Base-by-base conservation (phyloP, 495 filamentous ascomycete species). In the Aspergillus egyptiacus region DNA sequence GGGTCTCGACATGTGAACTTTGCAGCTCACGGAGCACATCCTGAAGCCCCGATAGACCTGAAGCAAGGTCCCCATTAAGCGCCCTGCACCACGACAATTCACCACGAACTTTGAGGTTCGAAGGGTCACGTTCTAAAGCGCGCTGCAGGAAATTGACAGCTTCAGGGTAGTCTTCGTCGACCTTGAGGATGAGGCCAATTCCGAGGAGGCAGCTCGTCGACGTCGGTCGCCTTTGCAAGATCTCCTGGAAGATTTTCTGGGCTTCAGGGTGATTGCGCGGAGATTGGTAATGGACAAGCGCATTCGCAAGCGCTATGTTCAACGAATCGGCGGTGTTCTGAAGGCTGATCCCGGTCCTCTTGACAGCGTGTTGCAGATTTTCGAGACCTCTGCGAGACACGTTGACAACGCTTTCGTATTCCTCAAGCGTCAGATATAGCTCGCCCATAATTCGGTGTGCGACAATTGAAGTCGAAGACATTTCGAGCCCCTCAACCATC, bases 61-160 rank as follows among this genome's bases (percentile, higher is more conserved):
- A 69, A 25, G 66, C 61, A 50, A 86, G 80, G 51, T 93, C 81
- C 5, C 89, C 89, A 53, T 77, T 83, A n/a, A 95, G 71, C 5
- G 90, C 87, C 60, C 83, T 84, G 55, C 90, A 86, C 93, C 93
- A 98, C 1, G 87, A 89, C 10, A 84, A 79, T 63, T 98, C 93
- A 3, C 85, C 81, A 51, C 76, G 79, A 23, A 97, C 83, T 31
- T 80, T 83, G 30, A 88, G 67, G 59, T 95, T 93, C 6, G 67
- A 63, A 15, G 78, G 70, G 59, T 93, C 86, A 18, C 84, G 75
- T 50, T 78, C 62, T 20, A 91, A 61, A 0, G 94, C 93, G 51
- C 84, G 77, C 25, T 74, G 71, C 8, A 98, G 65, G 59, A 93
- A 95, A 38, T 81, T 74, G 43, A 89, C 80, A 0, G 94, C 94